phyloP scores from a whole-genome alignment of 2,329 filamentous ascomycete species.

The Colletotrichum brevisporum region DNA sequence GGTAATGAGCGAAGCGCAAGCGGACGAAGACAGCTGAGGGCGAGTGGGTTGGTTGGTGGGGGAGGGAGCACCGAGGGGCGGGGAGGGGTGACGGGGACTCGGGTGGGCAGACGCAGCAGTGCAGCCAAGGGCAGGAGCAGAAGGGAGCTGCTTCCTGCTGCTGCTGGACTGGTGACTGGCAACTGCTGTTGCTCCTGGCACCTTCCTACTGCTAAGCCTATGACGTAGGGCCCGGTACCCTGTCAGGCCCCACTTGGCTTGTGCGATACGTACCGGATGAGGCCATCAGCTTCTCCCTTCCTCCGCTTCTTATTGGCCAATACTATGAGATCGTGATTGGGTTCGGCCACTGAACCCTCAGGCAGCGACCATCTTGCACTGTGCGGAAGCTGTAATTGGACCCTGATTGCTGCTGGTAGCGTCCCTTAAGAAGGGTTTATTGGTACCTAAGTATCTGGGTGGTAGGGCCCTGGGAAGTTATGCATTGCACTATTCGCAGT shows the following conservation, averaged over 20 bases:
- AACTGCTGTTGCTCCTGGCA: not conserved
- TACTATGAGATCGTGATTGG: conserved; percentile 6
- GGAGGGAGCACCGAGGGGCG: not conserved
- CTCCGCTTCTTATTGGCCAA: not conserved
- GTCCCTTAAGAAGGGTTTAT: not conserved
- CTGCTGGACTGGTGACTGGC: not conserved
- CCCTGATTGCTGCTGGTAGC: conserved; percentile 21
- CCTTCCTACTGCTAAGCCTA: not conserved
- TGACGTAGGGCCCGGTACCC: conserved; percentile 15
- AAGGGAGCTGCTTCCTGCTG: not conserved
- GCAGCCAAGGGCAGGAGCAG: not conserved
- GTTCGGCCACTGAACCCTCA: conserved; percentile 17
- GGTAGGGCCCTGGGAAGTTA: not conserved
- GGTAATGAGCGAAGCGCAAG: not conserved
- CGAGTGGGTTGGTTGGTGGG: conserved; percentile 1
- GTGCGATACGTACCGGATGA: not conserved
- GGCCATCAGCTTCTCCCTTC: no score
- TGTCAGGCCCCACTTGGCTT: not conserved
- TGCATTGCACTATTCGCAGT: not conserved
- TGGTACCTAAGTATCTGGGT: not conserved
- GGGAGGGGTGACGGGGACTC: not conserved
- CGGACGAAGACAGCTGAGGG: not conserved
- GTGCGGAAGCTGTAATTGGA: conserved; percentile 5
- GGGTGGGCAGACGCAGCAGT: conserved; percentile 6
- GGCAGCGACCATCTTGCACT: not conserved